Percentiles rank a stretch among this genome's conserved stretches.
Evolutionary conservation across 106 monocot genomes (phyloP).

Genomic region (Iris macrosiphon): DNA sequence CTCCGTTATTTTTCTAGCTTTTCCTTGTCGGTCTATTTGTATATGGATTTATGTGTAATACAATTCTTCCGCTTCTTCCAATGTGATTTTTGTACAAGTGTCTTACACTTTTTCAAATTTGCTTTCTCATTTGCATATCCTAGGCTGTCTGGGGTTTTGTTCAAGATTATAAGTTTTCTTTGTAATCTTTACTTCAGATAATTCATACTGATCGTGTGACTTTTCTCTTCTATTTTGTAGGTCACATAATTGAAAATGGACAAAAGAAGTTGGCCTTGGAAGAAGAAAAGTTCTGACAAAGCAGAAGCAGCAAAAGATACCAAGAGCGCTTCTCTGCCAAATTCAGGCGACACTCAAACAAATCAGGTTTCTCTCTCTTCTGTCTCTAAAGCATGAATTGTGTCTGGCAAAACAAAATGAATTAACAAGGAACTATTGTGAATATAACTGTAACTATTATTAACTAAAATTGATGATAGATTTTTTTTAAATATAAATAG

Average conservation of each 20-base stretch:
- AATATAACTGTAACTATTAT: no score
- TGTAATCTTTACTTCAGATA: background rate
- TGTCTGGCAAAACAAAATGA: constrained; percentile 1
- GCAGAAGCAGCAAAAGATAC: constrained; percentile 6
- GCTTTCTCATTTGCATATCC: background rate
- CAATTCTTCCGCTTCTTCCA: background rate
- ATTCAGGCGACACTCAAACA: constrained; percentile 4
- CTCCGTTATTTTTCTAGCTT: background rate
- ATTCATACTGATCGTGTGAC: background rate
- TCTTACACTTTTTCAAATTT: background rate
- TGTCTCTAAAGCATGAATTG: no score
- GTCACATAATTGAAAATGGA: constrained; percentile 10
- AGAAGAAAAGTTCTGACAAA: constrained; percentile 14
- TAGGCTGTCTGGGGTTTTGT: background rate
- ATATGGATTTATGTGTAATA: background rate
- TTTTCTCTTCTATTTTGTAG: background rate
- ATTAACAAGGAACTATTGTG: background rate
- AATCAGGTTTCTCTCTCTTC: constrained; percentile 3
- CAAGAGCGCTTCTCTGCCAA: constrained; percentile 3
- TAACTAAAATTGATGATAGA: no score
- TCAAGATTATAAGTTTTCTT: background rate
- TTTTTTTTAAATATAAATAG: no score
- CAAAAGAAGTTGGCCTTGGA: constrained; percentile 13
- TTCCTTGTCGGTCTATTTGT: background rate
- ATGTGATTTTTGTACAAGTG: no score